These are phyloP conservation scores for Fusarium sp. DNA, from an alignment of 2,329 filamentous ascomycete genomes.

Conservation along the genomic window DNA sequence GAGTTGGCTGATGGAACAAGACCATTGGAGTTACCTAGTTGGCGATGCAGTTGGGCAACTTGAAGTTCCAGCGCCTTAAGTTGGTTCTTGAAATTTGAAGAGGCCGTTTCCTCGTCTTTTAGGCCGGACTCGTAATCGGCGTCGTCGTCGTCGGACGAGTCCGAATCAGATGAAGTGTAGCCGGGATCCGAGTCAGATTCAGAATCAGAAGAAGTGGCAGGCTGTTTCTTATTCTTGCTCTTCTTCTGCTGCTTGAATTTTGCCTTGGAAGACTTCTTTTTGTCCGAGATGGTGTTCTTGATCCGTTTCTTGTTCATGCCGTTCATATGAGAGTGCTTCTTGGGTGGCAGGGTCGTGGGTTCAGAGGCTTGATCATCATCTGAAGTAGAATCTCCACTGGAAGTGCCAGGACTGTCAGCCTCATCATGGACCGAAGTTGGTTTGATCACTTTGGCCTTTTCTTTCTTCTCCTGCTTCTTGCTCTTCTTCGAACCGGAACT, in stretches of 20 bases:
- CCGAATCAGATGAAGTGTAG: constrained; percentile 46
- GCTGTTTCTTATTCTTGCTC: constrained; percentile 12
- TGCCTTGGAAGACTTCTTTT: constrained; percentile 26
- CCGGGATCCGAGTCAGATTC: constrained; percentile 36
- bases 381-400: constrained; percentile 27
- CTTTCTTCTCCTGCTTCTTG: constrained; percentile 26
- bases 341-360: constrained; percentile 15
- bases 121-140: constrained; percentile 8
- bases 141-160: constrained; percentile 34
- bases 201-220: constrained; percentile 17
- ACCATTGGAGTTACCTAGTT: constrained; percentile 22
- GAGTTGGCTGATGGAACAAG: constrained; percentile 23
- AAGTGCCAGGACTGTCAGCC: constrained; percentile 24
- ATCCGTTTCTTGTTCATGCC: constrained; percentile 18
- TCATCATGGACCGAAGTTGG: constrained; percentile 16
- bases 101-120: constrained; percentile 27
- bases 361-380: constrained; percentile 25
- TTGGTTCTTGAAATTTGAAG: constrained; percentile 47
- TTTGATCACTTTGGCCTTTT: constrained; percentile 13
- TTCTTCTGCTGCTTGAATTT: constrained; percentile 28
- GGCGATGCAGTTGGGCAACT: constrained; percentile 45
- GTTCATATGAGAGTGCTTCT: constrained; percentile 33
- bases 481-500: constrained; percentile 32
- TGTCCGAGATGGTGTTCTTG: constrained; percentile 21
- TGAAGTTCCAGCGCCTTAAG: constrained; percentile 50